A percentile compares a stretch with the other conserved stretches of the same genome.
Evolutionary conservation across 352 stramenopile genomes (phyloP).

Genomic region (Phytophthora agathidicida): DNA sequence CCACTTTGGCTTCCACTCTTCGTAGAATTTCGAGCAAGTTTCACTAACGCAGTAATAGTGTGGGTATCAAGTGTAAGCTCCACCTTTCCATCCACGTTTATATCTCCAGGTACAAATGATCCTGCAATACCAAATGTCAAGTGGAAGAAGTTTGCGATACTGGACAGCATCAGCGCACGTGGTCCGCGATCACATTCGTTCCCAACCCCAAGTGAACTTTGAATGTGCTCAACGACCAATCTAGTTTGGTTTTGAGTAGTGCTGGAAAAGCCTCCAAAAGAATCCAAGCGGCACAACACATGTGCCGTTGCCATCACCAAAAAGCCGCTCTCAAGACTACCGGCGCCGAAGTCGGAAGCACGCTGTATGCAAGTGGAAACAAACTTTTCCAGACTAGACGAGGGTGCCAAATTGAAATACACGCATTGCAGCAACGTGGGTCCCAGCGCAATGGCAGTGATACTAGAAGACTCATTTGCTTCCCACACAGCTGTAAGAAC

Average conservation of each 20-base stretch:
- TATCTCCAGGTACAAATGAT: not conserved
- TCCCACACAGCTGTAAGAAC: slow-evolving; percentile 41
- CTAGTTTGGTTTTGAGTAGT: slow-evolving; percentile 27
- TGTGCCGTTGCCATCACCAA: slow-evolving; percentile 31
- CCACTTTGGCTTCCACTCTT: not conserved
- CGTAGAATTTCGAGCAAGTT: slow-evolving; percentile 19
- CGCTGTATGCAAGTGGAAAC: slow-evolving; percentile 36
- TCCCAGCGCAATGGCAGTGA: slow-evolving; percentile 42
- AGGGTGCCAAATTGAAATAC: slow-evolving; percentile 32
- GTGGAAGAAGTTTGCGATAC: slow-evolving; percentile 40
- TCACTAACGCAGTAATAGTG: slow-evolving; percentile 26
- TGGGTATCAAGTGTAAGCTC: slow-evolving; percentile 30
- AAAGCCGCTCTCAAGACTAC: slow-evolving; percentile 27
- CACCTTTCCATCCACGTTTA: slow-evolving; percentile 4
- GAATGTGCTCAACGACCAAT: slow-evolving; percentile 20
- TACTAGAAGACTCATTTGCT: slow-evolving; percentile 3
- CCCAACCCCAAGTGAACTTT: slow-evolving; percentile 15
- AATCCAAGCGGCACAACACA: slow-evolving; percentile 32
- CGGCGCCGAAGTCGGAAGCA: slow-evolving; percentile 1
- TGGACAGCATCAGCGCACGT: slow-evolving; percentile 16
- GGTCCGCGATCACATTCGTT: not conserved
- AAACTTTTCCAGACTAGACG: slow-evolving; percentile 37
- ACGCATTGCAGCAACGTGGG: slow-evolving; percentile 50
- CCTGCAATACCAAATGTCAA: slow-evolving; percentile 25
- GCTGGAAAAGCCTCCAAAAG: slow-evolving; percentile 23